Conservation (phyloP, 257 asterid species). For the Plantago major region DNA sequence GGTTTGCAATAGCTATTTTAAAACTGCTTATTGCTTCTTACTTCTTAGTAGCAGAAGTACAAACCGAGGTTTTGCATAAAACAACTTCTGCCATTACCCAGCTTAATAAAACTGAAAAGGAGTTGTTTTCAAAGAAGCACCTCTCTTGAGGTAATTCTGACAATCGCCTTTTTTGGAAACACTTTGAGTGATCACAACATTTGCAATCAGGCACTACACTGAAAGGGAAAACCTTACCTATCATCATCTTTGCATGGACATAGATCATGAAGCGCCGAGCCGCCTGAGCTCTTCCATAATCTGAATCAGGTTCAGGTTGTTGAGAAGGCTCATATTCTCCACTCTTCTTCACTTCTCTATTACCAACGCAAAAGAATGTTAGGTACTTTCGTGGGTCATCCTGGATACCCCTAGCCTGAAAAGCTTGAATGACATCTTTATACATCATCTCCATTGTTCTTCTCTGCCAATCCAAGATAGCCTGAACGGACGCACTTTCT, state of each 20-base stretch:
- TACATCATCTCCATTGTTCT: slow-evolving; percentile 90
- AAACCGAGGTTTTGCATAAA: too few species aligned
- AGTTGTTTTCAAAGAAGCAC: too few species aligned
- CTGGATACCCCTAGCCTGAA: slow-evolving; percentile 54
- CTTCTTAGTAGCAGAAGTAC: too few species aligned
- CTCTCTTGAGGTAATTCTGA: too few species aligned
- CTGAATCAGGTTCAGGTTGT: slow-evolving; percentile 66
- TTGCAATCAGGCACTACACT: too few species aligned
- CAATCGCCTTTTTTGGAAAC: too few species aligned
- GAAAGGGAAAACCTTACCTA: slow-evolving; percentile 36
- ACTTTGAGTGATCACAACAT: too few species aligned
- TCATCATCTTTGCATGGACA: slow-evolving; percentile 93
- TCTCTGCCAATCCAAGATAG: slow-evolving; percentile 80
- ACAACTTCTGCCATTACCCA: too few species aligned
- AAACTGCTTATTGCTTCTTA: too few species aligned
- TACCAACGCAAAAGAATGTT: slow-evolving; percentile 80
- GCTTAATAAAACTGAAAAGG: too few species aligned
- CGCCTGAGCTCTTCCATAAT: slow-evolving; percentile 62
- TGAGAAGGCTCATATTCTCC: slow-evolving; percentile 76
- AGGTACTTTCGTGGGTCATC: slow-evolving; percentile 74
- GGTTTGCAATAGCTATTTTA: too few species aligned
- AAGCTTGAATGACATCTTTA: slow-evolving; percentile 55
- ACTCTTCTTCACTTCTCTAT: slow-evolving; percentile 65
- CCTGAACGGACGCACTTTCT: slow-evolving; percentile 81
- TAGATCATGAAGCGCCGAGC: slow-evolving; percentile 92